These are phyloP conservation scores for Elsinoe batatas DNA, from an alignment of 2,329 filamentous ascomycete species.

Conservation along the genomic window DNA sequence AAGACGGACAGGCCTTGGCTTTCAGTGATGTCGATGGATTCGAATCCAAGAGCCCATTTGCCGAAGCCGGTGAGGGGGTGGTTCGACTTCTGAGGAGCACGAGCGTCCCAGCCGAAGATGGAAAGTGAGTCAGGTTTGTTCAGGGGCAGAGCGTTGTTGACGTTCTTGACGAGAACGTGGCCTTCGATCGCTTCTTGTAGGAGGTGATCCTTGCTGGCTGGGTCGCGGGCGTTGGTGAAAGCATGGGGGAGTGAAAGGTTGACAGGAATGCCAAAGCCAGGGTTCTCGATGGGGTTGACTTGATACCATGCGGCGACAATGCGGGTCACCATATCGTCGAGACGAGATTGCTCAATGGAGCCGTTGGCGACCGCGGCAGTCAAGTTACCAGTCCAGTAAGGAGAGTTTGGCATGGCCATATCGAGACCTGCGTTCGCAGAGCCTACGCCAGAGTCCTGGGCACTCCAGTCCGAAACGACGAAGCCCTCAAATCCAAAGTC, in stretches of 20 bases:
- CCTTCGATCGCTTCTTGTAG: conserved; percentile 51
- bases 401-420: conserved; percentile 22
- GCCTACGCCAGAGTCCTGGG: conserved; percentile 23
- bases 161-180: conserved; percentile 55
- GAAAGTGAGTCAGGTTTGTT: conserved; percentile 33
- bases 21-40: conserved; percentile 10
- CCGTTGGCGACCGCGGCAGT: conserved; percentile 26
- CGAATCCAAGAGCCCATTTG: conserved; percentile 13
- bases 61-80: not conserved
- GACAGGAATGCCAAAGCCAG: conserved; percentile 14
- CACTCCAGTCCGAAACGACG: conserved; percentile 20
- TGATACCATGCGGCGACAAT: conserved; percentile 24
- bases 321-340: conserved; percentile 28
- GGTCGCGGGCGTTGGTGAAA: conserved; percentile 45
- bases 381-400: conserved; percentile 20
- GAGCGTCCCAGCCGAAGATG: conserved; percentile 26
- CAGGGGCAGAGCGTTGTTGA: conserved; percentile 45
- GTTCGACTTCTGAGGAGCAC: conserved; percentile 13
- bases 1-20: not conserved
- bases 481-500: conserved; percentile 38
- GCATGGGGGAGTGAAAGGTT: conserved; percentile 19
- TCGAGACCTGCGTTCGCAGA: conserved; percentile 24
- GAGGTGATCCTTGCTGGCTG: conserved; percentile 38
- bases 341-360: conserved; percentile 22
- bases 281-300: conserved; percentile 15